Percentiles rank a stretch among this genome's conserved stretches.
Evolutionary conservation across 805 yeast genomes (phyloP).

Genomic region (Metschnikowia bowlesiae): DNA sequence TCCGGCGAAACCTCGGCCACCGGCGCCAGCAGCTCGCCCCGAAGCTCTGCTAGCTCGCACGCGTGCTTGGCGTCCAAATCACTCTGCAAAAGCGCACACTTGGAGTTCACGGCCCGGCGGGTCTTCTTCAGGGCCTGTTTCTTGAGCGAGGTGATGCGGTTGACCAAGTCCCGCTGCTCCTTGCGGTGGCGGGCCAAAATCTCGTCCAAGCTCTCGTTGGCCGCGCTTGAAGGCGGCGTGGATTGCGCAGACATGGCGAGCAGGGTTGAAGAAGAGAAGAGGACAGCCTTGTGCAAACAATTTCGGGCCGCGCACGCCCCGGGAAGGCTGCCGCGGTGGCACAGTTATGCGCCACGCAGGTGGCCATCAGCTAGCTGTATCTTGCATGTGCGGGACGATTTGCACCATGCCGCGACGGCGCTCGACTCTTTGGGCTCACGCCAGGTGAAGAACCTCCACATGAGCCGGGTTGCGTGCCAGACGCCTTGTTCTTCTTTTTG

Average conservation of each 20-base stretch:
- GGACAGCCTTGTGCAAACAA: not conserved
- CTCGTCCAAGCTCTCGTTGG: conserved; percentile 32
- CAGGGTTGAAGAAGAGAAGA: not conserved
- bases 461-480: too few species aligned
- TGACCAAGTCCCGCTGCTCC: conserved; percentile 62
- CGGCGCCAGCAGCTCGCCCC: conserved; percentile 8
- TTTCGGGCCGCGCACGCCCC: conserved; percentile 2
- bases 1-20: conserved; percentile 56
- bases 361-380: not conserved
- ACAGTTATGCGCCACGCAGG: not conserved
- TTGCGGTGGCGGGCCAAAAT: conserved; percentile 59
- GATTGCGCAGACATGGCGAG: not conserved
- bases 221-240: not conserved
- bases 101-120: conserved; percentile 58
- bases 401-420: not conserved
- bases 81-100: conserved; percentile 57
- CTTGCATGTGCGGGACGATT: not conserved
- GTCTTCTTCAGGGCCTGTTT: conserved; percentile 81
- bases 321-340: not conserved
- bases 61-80: conserved; percentile 52
- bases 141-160: conserved; percentile 68
- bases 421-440: not conserved
- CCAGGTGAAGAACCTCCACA: too few species aligned
- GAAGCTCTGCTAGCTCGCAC: conserved; percentile 39
- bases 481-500: too few species aligned